phyloP scores from a whole-genome alignment of 352 stramenopile genomes.

The Globisporangium abappressorium region DNA sequence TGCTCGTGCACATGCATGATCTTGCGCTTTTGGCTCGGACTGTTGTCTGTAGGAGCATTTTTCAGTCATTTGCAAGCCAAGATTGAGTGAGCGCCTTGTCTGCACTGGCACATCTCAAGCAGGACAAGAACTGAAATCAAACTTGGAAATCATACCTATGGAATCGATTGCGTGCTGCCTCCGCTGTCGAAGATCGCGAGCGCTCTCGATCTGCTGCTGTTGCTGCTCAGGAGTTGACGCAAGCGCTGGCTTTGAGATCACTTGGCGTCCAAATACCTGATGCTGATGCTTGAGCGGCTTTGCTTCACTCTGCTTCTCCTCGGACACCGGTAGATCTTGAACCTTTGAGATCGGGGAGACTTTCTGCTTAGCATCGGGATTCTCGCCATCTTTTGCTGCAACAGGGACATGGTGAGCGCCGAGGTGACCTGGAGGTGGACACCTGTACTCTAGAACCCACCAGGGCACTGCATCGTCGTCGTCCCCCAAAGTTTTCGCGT shows the following conservation, averaged over 20 bases:
- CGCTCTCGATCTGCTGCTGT: background rate
- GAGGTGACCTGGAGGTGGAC: conserved; percentile 47
- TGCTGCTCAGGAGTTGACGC: background rate
- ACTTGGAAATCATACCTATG: conserved; percentile 6
- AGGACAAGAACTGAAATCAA: background rate
- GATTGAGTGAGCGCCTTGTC: background rate
- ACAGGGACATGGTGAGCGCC: conserved; percentile 47
- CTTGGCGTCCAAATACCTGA: background rate
- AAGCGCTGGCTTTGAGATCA: background rate
- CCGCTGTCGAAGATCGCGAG: conserved; percentile 7
- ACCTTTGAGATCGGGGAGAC: background rate
- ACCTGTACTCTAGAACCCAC: conserved; percentile 61
- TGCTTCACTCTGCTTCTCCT: background rate
- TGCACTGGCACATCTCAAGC: background rate
- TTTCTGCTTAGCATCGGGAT: conserved; percentile 6
- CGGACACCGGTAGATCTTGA: background rate
- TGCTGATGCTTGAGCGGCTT: background rate
- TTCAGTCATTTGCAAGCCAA: conserved; percentile 15
- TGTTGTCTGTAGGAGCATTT: conserved; percentile 25
- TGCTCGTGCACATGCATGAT: conserved; percentile 43
- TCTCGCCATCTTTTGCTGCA: conserved; percentile 16
- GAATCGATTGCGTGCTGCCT: conserved; percentile 9
- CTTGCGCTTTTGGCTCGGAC: conserved; percentile 74
- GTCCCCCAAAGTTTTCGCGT: background rate
- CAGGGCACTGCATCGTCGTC: conserved; percentile 32